Base-by-base conservation (phyloP, 345 rosid species). In the Aurinia saxatilis region DNA sequence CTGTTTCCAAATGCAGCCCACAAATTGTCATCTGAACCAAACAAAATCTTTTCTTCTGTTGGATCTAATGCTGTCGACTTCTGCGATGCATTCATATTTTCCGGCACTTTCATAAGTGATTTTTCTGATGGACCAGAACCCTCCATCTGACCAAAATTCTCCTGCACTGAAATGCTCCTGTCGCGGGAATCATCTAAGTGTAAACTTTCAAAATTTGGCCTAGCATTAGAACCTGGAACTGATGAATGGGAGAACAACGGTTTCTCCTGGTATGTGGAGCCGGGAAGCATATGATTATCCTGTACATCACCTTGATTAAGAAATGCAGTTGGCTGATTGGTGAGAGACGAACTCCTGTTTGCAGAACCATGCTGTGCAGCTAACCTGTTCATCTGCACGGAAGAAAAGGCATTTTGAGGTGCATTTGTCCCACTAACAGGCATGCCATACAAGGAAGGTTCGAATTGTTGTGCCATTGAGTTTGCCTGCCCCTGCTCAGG, bases 1-100 rank as follows among this genome's bases (percentile, higher is more conserved):
- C 79, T 70, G 70, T 52, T 79, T 47, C 96, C 86, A 80, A 81
- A 90, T 35, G 91, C 77, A 54, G 83, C 89, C 99, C 95, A 93
- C 48, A 80, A 56, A 77, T 59, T 84, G 55, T 87, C 96, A 79
- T 85, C 97, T 10, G 87, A 77, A 67, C 95, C 91, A 77, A 80
- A 90, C 78, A 93, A 75, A 73, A 93, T 81, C 77, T 75, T 87
- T 72, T 85, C 95, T 72, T 93, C 99, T 6, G 86, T 75, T 38
- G 97, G 97, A 81, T 93, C 99, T 64, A 93, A 73, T 11, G 88
- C 62, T 65, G 90, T 83, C 38, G 75, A 75, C 68, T 75, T 83
- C 73, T 79, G 87, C 9, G 79, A 73, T 50, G 79, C 66, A 34
- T 41, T 46, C 23, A 46, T 69, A 63, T 75, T 75, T 66, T 71